phyloP scores from a whole-genome alignment of 1,284 basidiomycete species.

The Cutaneotrichosporon arboriforme region DNA sequence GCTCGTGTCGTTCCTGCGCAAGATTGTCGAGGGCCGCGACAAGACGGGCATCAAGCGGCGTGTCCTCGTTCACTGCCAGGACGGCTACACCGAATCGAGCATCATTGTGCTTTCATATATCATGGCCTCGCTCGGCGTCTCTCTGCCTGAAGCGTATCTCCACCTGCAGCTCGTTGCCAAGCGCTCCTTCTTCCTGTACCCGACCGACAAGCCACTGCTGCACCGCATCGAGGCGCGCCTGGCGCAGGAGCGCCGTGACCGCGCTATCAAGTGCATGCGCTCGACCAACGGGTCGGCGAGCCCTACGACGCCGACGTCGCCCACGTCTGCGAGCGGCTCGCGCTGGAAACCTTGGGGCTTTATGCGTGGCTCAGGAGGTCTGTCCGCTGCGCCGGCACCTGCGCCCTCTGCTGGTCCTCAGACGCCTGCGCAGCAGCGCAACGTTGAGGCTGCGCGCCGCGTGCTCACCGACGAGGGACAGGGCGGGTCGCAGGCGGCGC shows the following conservation, averaged over 20 bases:
- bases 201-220: slow-evolving; percentile 70
- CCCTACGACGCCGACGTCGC: slow-evolving; percentile 4
- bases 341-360: slow-evolving; percentile 37
- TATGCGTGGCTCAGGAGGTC: slow-evolving; percentile 6
- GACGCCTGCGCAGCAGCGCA: slow-evolving; percentile 1
- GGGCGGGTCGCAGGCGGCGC: slow-evolving; percentile 23
- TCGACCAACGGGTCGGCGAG: not conserved
- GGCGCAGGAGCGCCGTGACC: slow-evolving; percentile 32
- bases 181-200: slow-evolving; percentile 85
- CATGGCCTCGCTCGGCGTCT: slow-evolving; percentile 67
- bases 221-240: slow-evolving; percentile 65
- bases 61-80: slow-evolving; percentile 49
- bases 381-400: not conserved
- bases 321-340: slow-evolving; percentile 9
- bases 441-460: slow-evolving; percentile 26
- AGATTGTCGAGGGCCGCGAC: slow-evolving; percentile 40
- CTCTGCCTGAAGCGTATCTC: slow-evolving; percentile 77
- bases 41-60: slow-evolving; percentile 29
- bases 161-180: slow-evolving; percentile 58
- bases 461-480: slow-evolving; percentile 26
- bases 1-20: slow-evolving; percentile 41
- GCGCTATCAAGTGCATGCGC: slow-evolving; percentile 29
- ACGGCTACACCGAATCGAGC: slow-evolving; percentile 71
- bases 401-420: not conserved
- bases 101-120: slow-evolving; percentile 80